A percentile compares a stretch with the other conserved stretches of the same genome.
phyloP scores from a whole-genome alignment of 208 protist genomes.

The Porcisia deanei region DNA sequence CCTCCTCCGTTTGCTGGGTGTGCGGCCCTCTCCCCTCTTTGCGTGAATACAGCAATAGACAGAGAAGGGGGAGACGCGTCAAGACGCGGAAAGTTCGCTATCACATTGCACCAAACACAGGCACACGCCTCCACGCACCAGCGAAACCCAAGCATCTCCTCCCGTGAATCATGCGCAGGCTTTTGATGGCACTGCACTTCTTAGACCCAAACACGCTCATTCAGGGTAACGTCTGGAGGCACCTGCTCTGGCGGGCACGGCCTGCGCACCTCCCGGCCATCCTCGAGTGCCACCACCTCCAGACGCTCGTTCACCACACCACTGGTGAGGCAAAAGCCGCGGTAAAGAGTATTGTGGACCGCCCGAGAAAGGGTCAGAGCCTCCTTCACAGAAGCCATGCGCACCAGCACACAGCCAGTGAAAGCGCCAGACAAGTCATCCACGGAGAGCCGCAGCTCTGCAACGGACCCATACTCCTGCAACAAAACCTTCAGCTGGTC shows the following conservation, averaged over 20 bases:
- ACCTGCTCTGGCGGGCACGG: slow-evolving; percentile 20
- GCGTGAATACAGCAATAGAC: too few relatives aligned
- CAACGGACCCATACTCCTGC: slow-evolving; percentile 64
- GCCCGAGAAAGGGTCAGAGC: slow-evolving; percentile 58
- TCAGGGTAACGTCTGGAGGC: slow-evolving; percentile 47
- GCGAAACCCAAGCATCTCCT: neutral
- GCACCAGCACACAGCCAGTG: slow-evolving; percentile 72
- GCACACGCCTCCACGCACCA: neutral
- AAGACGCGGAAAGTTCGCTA: neutral
- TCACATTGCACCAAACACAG: neutral
- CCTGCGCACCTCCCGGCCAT: slow-evolving; percentile 46
- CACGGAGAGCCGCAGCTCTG: slow-evolving; percentile 57
- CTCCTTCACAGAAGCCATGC: slow-evolving; percentile 72
- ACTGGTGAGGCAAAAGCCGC: slow-evolving; percentile 47
- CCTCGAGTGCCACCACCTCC: slow-evolving; percentile 66
- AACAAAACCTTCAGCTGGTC: slow-evolving; percentile 74
- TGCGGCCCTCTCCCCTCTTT: too few relatives aligned
- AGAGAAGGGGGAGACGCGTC: too few relatives aligned
- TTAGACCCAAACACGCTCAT: slow-evolving; percentile 79
- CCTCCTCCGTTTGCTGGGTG: neutral
- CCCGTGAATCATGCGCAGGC: neutral
- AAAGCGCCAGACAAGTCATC: slow-evolving; percentile 82
- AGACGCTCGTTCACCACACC: slow-evolving; percentile 73
- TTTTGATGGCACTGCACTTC: neutral
- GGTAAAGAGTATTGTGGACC: slow-evolving; percentile 52